Evolutionary conservation across 805 yeast species (phyloP).

Genomic region (Grigorovia humatica): DNA sequence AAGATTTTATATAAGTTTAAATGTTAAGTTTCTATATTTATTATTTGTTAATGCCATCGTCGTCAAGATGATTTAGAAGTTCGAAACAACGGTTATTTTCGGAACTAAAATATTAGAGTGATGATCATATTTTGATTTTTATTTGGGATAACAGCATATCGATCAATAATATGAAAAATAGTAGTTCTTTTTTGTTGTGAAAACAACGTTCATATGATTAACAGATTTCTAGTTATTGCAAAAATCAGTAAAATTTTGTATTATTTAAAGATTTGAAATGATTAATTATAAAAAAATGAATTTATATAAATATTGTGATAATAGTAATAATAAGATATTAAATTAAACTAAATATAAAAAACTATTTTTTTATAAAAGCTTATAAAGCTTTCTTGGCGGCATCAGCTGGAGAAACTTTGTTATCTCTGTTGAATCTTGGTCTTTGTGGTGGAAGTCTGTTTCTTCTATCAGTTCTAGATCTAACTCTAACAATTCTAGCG

Average conservation of each 20-base stretch:
- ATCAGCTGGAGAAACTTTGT: conserved; percentile 92
- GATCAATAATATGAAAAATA: too few relatives aligned
- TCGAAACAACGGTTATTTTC: too few relatives aligned
- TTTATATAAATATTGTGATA: not conserved
- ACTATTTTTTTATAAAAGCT: conserved; percentile 11
- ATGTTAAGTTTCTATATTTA: too few relatives aligned
- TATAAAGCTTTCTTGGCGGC: conserved; percentile 90
- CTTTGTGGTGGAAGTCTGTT: conserved; percentile 98
- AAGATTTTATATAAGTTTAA: too few relatives aligned
- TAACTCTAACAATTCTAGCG: conserved; percentile 99
- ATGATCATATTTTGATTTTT: too few relatives aligned
- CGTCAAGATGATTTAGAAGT: too few relatives aligned
- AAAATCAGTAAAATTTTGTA: not conserved
- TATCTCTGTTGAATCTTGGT: conserved; percentile 95
- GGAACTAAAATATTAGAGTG: too few relatives aligned
- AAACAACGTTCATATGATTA: not conserved
- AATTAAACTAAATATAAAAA: not conserved
- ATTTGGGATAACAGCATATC: too few relatives aligned
- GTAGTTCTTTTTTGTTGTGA: too few relatives aligned
- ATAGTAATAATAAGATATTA: not conserved
- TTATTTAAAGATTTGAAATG: not conserved
- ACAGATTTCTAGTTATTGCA: too few relatives aligned
- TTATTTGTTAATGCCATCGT: too few relatives aligned
- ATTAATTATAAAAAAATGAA: not conserved
- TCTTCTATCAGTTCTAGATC: conserved; percentile 98